Percentiles rank a stretch among this genome's conserved stretches.
phyloP scores from a whole-genome alignment of 2,329 filamentous ascomycete species.

The Ceratocystis lukuohia region DNA sequence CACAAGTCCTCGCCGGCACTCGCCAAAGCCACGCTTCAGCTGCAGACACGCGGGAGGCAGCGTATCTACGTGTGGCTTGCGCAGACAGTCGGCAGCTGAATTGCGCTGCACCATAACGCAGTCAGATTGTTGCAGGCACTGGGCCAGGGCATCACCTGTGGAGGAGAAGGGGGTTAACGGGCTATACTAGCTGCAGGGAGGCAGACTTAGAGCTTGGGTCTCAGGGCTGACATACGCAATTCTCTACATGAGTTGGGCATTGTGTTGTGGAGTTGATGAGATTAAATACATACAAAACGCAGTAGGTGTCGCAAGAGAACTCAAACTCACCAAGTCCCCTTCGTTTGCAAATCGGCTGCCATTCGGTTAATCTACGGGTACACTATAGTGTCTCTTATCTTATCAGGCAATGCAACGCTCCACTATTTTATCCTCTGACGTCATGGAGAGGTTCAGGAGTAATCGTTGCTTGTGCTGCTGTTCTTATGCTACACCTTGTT shows the following conservation, averaged over 20 bases:
- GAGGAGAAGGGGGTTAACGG: not conserved
- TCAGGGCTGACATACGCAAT: slow-evolving; percentile 54
- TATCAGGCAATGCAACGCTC: not conserved
- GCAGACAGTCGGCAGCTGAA: slow-evolving; percentile 75
- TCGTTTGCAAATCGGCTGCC: not conserved
- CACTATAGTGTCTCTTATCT: not conserved
- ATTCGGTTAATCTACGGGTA: not conserved
- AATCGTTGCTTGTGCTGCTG: not conserved
- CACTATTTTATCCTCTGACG: not conserved
- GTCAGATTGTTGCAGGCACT: slow-evolving; percentile 91
- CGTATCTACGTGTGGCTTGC: slow-evolving; percentile 63
- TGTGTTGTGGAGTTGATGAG: slow-evolving; percentile 23
- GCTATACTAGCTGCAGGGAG: not conserved
- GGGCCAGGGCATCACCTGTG: slow-evolving; percentile 75
- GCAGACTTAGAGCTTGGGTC: not conserved
- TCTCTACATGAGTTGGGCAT: slow-evolving; percentile 98
- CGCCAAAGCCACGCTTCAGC: slow-evolving; percentile 80
- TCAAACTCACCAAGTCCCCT: too few relatives aligned
- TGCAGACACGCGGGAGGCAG: slow-evolving; percentile 84
- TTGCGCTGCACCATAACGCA: slow-evolving; percentile 90
- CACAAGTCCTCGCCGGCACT: slow-evolving; percentile 91
- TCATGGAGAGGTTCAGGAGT: not conserved
- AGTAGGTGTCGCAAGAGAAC: too few relatives aligned
- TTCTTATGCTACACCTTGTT: not conserved
- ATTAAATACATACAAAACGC: too few relatives aligned